A percentile compares a stretch with the other conserved stretches of the same genome.
Conservation (phyloP, 169 alveolate genomes). For the Eimeria acervulina region DNA sequence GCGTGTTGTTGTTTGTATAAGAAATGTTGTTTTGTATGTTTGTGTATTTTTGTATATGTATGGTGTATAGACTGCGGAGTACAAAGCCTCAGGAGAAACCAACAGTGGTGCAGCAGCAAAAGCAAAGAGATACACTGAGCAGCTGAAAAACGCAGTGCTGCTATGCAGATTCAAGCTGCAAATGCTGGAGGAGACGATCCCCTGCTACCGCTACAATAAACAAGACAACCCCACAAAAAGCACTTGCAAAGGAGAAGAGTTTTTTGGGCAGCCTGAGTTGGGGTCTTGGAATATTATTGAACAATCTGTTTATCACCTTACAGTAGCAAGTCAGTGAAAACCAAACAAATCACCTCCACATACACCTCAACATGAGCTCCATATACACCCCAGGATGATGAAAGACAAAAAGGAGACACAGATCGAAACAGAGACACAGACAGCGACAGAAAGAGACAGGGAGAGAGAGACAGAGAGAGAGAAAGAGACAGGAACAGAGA, state of each 20-base stretch:
- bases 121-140: not conserved
- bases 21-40: no score
- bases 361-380: no score
- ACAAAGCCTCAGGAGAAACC: not conserved
- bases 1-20: no score
- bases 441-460: not conserved
- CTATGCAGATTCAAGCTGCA: not conserved
- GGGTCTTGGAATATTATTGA: not conserved
- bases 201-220: not conserved
- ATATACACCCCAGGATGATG: no score
- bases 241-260: not conserved
- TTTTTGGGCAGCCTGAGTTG: not conserved
- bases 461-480: no score
- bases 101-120: not conserved
- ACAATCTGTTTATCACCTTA: not conserved
- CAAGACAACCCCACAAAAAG: not conserved
- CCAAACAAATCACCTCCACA: no score
- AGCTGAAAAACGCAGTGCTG: conserved; percentile 4
- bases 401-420: not conserved
- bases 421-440: not conserved
- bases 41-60: not conserved
- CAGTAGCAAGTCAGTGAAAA: not conserved
- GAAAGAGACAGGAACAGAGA: no score
- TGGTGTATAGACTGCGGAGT: not conserved
- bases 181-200: not conserved